These are phyloP conservation scores for Ustilago xerochloae DNA, from an alignment of 1,284 basidiomycete species.

Conservation along the genomic window DNA sequence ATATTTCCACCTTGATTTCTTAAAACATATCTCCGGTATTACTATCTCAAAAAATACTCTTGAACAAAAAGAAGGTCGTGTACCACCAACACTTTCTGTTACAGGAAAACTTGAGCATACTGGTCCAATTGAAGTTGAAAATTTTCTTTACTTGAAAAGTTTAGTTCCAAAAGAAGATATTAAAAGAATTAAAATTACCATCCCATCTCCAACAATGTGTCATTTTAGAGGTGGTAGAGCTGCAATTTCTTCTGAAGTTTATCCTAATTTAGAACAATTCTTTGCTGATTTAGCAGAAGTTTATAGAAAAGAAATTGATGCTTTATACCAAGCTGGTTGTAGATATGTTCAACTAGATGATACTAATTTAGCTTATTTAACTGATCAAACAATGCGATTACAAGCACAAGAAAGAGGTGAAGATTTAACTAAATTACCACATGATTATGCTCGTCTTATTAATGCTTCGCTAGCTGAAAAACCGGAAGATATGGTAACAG, in stretches of 20 bases:
- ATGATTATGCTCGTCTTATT: constrained; percentile 51
- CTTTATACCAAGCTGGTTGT: constrained; percentile 79
- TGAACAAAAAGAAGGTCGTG: constrained; percentile 50
- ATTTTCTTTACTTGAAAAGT: constrained; percentile 66
- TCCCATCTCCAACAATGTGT: constrained; percentile 74
- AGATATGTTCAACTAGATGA: constrained; percentile 78
- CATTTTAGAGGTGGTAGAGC: constrained; percentile 57
- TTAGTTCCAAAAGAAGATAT: constrained; percentile 60
- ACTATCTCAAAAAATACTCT: constrained; percentile 54
- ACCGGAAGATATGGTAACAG: constrained; percentile 76
- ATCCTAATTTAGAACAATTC: constrained; percentile 78
- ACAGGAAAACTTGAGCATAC: constrained; percentile 61
- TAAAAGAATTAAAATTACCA: constrained; percentile 76
- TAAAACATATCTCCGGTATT: constrained; percentile 53
- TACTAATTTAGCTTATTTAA: constrained; percentile 67
- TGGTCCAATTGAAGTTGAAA: constrained; percentile 63
- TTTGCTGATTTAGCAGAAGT: constrained; percentile 78
- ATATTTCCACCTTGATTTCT: constrained; percentile 57
- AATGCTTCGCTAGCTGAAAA: constrained; percentile 74
- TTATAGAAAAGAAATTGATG: constrained; percentile 78
- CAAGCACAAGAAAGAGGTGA: constrained; percentile 42
- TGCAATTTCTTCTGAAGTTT: constrained; percentile 70
- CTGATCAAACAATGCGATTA: constrained; percentile 46
- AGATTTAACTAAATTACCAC: constrained; percentile 45
- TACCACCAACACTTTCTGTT: constrained; percentile 68